phyloP scores from a whole-genome alignment of 495 filamentous ascomycete species.

The Aspergillus hancockii region DNA sequence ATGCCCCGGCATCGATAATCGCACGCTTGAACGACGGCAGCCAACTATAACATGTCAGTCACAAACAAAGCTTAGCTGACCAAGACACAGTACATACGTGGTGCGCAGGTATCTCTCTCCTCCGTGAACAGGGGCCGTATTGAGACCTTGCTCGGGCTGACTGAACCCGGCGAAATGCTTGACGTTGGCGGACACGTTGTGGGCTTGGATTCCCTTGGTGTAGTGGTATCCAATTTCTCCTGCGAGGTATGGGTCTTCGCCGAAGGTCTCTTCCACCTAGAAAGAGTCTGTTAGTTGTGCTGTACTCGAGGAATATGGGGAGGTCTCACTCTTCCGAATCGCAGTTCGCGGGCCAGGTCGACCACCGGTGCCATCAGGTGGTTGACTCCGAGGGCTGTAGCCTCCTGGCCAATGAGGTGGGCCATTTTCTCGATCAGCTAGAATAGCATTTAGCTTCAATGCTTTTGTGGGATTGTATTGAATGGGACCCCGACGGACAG shows the following conservation, averaged over 20 bases:
- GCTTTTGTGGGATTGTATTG: not conserved
- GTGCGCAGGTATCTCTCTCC: constrained; percentile 68
- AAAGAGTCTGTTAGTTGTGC: constrained; percentile 3
- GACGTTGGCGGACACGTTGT: constrained; percentile 64
- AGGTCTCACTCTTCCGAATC: constrained; percentile 57
- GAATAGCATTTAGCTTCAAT: constrained; percentile 1
- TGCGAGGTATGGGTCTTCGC: constrained; percentile 63
- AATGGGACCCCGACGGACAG: too few relatives aligned
- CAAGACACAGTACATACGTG: constrained; percentile 34
- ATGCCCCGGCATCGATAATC: constrained; percentile 68
- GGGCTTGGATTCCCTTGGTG: constrained; percentile 61
- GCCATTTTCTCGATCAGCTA: constrained; percentile 62
- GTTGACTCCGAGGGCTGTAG: constrained; percentile 62
- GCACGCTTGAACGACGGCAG: constrained; percentile 64
- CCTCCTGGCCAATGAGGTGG: constrained; percentile 58
- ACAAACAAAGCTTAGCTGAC: not conserved
- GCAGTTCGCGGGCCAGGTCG: constrained; percentile 66
- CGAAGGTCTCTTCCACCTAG: constrained; percentile 66
- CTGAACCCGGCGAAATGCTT: constrained; percentile 71
- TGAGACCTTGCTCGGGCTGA: constrained; percentile 67
- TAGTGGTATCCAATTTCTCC: constrained; percentile 63
- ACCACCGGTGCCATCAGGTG: constrained; percentile 69
- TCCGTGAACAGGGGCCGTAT: constrained; percentile 68
- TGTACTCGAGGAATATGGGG: not conserved
- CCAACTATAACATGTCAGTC: constrained; percentile 39